Evolutionary conservation across 352 stramenopile genomes (phyloP).

Genomic region (Pythium dissimile): DNA sequence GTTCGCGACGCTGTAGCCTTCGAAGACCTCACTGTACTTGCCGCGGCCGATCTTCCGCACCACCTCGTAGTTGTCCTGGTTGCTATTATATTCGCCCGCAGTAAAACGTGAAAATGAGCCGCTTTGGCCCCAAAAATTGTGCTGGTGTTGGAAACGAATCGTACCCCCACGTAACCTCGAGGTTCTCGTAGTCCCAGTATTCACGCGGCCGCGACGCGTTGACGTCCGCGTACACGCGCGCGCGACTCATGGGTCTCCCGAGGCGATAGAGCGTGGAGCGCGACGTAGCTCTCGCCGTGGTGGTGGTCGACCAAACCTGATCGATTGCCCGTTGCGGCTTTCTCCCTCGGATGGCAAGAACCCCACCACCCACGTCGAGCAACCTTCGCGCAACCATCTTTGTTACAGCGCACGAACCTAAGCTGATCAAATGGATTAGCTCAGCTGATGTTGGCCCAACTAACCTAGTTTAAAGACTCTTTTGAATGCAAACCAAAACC

Average conservation of each 20-base stretch:
- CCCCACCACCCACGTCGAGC: no score
- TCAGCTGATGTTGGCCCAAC: neutral
- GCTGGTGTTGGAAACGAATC: neutral
- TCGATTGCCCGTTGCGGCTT: no score
- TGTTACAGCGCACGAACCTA: no score
- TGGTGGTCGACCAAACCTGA: no score
- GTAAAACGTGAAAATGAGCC: no score
- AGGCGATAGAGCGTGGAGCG: constrained; percentile 5
- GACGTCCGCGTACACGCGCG: constrained; percentile 92
- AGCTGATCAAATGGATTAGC: no score
- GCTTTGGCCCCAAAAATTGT: no score
- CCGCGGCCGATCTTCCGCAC: constrained; percentile 98
- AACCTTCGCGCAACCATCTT: constrained; percentile 19
- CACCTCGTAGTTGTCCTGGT: constrained; percentile 99
- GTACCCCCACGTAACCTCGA: constrained; percentile 96
- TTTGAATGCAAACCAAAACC: no score
- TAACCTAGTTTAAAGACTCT: neutral
- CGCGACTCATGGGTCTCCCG: constrained; percentile 47
- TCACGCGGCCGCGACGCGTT: constrained; percentile 95
- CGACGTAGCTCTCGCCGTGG: neutral
- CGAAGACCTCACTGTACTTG: constrained; percentile 99
- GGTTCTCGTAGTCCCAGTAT: constrained; percentile 99
- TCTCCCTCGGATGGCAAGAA: no score
- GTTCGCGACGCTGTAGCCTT: constrained; percentile 96
- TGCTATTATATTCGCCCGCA: constrained; percentile 4